Conservation (phyloP, 441 rosid genomes). For the Macaranga tanarius region DNA sequence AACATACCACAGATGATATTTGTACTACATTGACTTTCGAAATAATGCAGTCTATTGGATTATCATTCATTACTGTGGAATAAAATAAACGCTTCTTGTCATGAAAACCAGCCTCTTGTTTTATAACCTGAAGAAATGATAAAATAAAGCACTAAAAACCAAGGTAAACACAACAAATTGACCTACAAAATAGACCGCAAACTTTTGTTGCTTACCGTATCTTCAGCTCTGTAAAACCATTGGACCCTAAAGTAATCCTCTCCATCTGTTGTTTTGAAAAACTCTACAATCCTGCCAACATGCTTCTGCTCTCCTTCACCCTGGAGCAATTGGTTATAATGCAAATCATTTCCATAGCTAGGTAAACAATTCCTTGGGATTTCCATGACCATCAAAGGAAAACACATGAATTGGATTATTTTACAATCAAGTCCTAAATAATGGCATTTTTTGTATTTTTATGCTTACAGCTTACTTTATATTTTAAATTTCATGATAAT, state of each 20-base stretch:
- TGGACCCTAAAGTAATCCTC: slow-evolving; percentile 81
- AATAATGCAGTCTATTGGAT: slow-evolving; percentile 75
- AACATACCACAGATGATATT: slow-evolving; percentile 57
- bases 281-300: slow-evolving; percentile 73
- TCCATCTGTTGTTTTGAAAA: slow-evolving; percentile 67
- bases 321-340: slow-evolving; percentile 41
- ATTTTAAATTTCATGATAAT: too few species aligned
- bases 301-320: slow-evolving; percentile 58
- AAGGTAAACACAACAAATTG: slow-evolving; percentile 23
- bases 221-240: slow-evolving; percentile 92
- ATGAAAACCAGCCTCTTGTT: slow-evolving; percentile 59
- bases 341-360: neutral
- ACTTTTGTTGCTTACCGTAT: slow-evolving; percentile 58
- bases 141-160: slow-evolving; percentile 7
- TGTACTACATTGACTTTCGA: slow-evolving; percentile 64
- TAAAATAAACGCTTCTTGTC: slow-evolving; percentile 76
- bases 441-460: too few species aligned
- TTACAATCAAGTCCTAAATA: too few species aligned
- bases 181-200: slow-evolving; percentile 19
- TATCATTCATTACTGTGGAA: slow-evolving; percentile 87
- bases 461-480: too few species aligned
- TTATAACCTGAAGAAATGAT: slow-evolving; percentile 53
- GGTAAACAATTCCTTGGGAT: neutral
- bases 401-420: too few species aligned
- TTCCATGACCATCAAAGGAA: neutral